Evolutionary conservation across 2,329 filamentous ascomycete genomes (phyloP).

Genomic region (Cladosporium sp.): DNA sequence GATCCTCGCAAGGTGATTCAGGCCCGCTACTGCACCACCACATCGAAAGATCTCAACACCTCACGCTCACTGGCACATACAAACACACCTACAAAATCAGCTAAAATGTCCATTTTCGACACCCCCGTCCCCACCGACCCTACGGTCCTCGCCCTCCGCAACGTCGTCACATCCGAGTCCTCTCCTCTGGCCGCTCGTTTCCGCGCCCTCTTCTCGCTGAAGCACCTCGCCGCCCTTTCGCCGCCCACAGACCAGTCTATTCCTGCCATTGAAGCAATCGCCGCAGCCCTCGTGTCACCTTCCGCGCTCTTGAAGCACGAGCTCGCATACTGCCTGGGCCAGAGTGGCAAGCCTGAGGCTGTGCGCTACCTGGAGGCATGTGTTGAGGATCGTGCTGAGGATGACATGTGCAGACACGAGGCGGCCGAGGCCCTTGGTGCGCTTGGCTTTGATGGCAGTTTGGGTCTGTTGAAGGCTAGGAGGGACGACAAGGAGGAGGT

Average conservation of each 20-base stretch:
- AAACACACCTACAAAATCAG: not conserved
- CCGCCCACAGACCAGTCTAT: constrained; percentile 58
- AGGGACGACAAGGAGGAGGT: constrained; percentile 75
- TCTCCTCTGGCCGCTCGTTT: constrained; percentile 86
- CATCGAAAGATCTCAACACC: not conserved
- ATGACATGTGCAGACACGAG: constrained; percentile 94
- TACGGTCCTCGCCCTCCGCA: constrained; percentile 65
- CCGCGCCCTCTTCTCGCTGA: constrained; percentile 94
- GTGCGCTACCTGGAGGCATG: constrained; percentile 71
- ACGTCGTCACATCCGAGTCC: constrained; percentile 75
- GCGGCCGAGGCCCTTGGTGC: constrained; percentile 93
- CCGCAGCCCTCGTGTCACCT: constrained; percentile 77
- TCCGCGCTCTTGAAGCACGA: constrained; percentile 95
- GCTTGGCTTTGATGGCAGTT: constrained; percentile 70
- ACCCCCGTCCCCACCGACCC: constrained; percentile 29
- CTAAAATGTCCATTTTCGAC: constrained; percentile 36
- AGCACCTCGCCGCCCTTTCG: constrained; percentile 77
- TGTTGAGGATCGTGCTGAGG: constrained; percentile 75
- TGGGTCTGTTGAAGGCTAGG: constrained; percentile 71
- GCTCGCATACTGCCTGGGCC: constrained; percentile 92
- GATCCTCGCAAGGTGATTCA: constrained; percentile 3
- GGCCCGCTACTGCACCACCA: not conserved
- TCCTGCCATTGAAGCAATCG: constrained; percentile 75
- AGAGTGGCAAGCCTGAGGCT: constrained; percentile 76
- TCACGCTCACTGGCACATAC: not conserved